A percentile compares a stretch with the other conserved stretches of the same genome.
These are phyloP conservation scores for Syzygium grande DNA, from an alignment of 345 rosid species.

Conservation along the genomic window DNA sequence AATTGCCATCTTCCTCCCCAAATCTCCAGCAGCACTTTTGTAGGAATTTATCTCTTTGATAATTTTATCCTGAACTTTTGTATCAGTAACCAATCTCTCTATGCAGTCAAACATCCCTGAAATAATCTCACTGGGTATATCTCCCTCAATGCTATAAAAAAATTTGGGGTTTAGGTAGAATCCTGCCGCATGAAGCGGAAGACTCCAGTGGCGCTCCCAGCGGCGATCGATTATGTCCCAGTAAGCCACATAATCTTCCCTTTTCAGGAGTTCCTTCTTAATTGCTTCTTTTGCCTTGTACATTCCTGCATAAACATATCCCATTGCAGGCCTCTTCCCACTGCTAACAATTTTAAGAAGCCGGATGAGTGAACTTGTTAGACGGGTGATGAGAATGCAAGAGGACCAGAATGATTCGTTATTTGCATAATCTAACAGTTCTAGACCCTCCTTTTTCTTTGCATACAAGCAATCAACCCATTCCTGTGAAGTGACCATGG, in stretches of 20 bases:
- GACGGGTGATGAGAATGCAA: constrained; percentile 30
- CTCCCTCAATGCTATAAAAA: constrained; percentile 67
- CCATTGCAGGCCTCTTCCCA: constrained; percentile 77
- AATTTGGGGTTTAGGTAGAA: constrained; percentile 91
- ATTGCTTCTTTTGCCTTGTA: constrained; percentile 76
- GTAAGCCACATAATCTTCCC: constrained; percentile 55
- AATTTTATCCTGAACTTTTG: constrained; percentile 60
- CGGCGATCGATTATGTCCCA: constrained; percentile 80
- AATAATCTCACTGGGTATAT: constrained; percentile 45
- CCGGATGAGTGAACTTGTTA: constrained; percentile 62
- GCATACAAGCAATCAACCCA: constrained; percentile 71
- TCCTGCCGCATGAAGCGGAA: constrained; percentile 84
- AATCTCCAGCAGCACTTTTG: constrained; percentile 73
- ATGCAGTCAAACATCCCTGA: constrained; percentile 81
- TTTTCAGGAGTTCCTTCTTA: constrained; percentile 59
- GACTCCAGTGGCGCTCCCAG: constrained; percentile 66
- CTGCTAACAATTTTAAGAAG: constrained; percentile 47
- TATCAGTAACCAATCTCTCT: constrained; percentile 73
- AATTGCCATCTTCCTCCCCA: constrained; percentile 85
- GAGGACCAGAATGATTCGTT: constrained; percentile 80
- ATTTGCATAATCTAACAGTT: constrained; percentile 51
- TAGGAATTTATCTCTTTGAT: constrained; percentile 60
- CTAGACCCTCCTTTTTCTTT: constrained; percentile 64
- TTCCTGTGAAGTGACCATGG: constrained; percentile 80
- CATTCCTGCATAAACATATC: constrained; percentile 73